These are phyloP conservation scores for Exutisphaerella laricina DNA, from an alignment of 2,329 filamentous ascomycete species.

Conservation along the genomic window DNA sequence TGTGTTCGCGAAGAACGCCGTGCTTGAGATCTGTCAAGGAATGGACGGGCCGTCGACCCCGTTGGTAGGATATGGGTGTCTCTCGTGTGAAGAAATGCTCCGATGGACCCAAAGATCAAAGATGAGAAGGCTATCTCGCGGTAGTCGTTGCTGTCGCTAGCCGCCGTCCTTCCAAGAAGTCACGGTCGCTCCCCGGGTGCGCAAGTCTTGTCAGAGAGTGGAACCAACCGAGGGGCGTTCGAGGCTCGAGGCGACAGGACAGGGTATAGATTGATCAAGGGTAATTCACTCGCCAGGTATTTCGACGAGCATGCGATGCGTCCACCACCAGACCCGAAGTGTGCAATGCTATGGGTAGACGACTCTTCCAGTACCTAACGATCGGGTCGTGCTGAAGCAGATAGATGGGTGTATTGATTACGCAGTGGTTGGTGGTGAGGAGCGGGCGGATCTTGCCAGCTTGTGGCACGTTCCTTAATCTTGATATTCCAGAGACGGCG, in stretches of 20 bases:
- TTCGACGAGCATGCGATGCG: constrained; percentile 14
- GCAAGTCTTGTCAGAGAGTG: constrained; percentile 13
- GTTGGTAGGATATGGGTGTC: constrained; percentile 8
- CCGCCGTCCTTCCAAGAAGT: constrained; percentile 15
- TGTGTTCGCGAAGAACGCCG: constrained; percentile 5
- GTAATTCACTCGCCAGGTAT: constrained; percentile 11
- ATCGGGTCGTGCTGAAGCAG: constrained; percentile 21
- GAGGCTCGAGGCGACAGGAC: constrained; percentile 16
- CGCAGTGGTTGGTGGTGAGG: constrained; percentile 19
- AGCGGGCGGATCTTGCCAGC: constrained; percentile 15
- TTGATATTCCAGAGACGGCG: constrained; percentile 24
- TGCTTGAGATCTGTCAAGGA: constrained; percentile 14
- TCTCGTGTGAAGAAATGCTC: constrained; percentile 13
- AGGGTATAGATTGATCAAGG: constrained; percentile 17
- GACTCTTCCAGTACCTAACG: constrained; percentile 14
- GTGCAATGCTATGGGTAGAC: constrained; percentile 15
- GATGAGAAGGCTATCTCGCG: neutral
- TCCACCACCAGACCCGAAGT: constrained; percentile 13
- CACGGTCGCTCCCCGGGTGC: constrained; percentile 8
- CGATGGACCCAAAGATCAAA: neutral
- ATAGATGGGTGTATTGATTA: constrained; percentile 26
- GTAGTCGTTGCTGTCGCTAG: constrained; percentile 6
- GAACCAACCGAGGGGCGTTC: constrained; percentile 16
- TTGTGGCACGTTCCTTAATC: constrained; percentile 27
- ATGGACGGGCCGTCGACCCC: constrained; percentile 11